phyloP scores from a whole-genome alignment of 2,329 filamentous ascomycete species.

The Coccinonectria pachysandricola region DNA sequence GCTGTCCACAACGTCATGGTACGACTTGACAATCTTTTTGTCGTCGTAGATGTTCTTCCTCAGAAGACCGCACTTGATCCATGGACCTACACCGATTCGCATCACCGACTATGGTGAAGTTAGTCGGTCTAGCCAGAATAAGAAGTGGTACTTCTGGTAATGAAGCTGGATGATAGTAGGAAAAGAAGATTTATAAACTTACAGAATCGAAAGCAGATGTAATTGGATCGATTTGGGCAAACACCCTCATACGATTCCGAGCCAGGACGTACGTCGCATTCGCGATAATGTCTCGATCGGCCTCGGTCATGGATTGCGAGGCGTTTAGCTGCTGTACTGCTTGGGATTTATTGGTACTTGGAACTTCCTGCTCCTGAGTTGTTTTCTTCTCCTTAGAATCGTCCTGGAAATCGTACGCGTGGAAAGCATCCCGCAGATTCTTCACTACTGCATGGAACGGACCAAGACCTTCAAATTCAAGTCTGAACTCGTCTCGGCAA shows the following conservation, averaged over 20 bases:
- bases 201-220: conserved; percentile 8
- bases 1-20: background rate
- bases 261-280: conserved; percentile 2
- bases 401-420: conserved; percentile 1
- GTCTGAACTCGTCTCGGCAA: conserved; percentile 1
- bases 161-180: too few species aligned
- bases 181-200: too few species aligned
- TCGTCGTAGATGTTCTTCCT: conserved; percentile 3
- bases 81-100: conserved; percentile 4
- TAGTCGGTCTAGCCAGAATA: too few species aligned
- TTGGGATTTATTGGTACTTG: too few species aligned
- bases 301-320: background rate
- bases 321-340: conserved; percentile 1
- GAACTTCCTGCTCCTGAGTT: too few species aligned
- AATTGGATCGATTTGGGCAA: conserved; percentile 6
- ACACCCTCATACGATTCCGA: conserved; percentile 4
- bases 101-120: conserved; percentile 6
- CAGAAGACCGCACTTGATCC: conserved; percentile 3
- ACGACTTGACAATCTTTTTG: background rate
- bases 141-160: too few species aligned
- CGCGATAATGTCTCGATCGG: conserved; percentile 3
- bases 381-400: background rate
- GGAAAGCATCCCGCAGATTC: conserved; percentile 3
- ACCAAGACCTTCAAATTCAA: background rate
- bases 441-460: too few species aligned